Evolutionary conservation across 345 rosid genomes (phyloP).

Genomic region (Turritis glabra): DNA sequence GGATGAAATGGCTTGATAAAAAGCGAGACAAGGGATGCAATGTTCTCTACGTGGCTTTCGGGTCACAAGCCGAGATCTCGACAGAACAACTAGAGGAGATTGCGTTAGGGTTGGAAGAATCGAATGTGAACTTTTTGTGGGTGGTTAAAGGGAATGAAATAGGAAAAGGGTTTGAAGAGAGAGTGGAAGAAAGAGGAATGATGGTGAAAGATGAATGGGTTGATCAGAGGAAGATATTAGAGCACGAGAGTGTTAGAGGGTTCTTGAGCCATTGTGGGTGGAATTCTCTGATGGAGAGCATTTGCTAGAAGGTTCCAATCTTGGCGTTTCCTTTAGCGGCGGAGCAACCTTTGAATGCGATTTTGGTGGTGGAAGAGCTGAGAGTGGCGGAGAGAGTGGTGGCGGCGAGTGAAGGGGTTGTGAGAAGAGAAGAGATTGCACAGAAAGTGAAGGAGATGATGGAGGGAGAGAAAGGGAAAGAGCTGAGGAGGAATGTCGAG

Average conservation of each 20-base stretch:
- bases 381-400: constrained; percentile 4
- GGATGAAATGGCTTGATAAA: neutral
- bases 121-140: neutral
- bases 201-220: constrained; percentile 8
- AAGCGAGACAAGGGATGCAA: neutral
- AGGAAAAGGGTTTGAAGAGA: neutral
- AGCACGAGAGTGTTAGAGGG: neutral
- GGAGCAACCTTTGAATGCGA: constrained; percentile 3
- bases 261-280: constrained; percentile 11
- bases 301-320: constrained; percentile 1
- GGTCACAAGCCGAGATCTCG: constrained; percentile 2
- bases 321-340: constrained; percentile 5
- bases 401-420: neutral
- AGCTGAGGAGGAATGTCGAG: neutral
- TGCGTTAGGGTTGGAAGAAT: constrained; percentile 12
- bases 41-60: neutral
- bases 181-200: constrained; percentile 10
- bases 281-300: constrained; percentile 12
- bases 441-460: constrained; percentile 14
- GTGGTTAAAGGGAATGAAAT: constrained; percentile 1
- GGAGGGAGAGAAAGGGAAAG: constrained; percentile 13
- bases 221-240: constrained; percentile 8
- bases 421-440: neutral
- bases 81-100: constrained; percentile 11
- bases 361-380: constrained; percentile 16